Base-by-base conservation (phyloP, 2,329 filamentous ascomycete genomes). In the Beauveria brongniartii region DNA sequence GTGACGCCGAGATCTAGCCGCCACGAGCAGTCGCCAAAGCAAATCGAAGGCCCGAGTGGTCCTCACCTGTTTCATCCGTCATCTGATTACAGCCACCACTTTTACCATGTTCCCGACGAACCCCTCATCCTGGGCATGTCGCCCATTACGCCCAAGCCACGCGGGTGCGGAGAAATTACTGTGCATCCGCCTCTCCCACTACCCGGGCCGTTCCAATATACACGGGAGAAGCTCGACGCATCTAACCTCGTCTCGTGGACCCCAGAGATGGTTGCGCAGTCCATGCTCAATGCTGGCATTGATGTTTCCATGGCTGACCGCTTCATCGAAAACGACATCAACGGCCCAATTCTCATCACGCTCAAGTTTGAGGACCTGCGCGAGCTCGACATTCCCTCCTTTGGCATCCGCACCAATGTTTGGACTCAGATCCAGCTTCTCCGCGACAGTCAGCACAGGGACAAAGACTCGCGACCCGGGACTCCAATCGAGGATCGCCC, bases 311-410 rank as follows among this genome's bases (percentile, higher is more conserved):
- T 93, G 55, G 87, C 94, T 12, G 87, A 95, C 69, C 90, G 89
- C 67, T 97, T 99, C 69, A 82, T 92, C 64, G 84, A 89, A 68
- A 95, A 99, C 72, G 93, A 99, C 70, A 97, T 99, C 72, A 91
- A 88, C 28, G 93, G 93, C 16, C 82, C 86, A 5, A 90, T 97
- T 61, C 78, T 97, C 22, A 86, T 96, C 57, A 92, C 93, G n/a
- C 78, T 99, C 48, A 92, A 96, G 70, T 92, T 93, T 67, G 91
- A 96, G 65, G 92, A 94, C 68, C 77, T 94, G 61, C 88, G 88
- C 72, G 90, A 94, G 73, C 81, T 94, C 20, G 87, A 87, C 65
- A 93, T 94, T 61, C 80, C 83, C 63, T 93, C 90, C 1, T 93
- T 94, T 69, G 90, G 90, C 48, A 88, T 92, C 67, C 81, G 90